Evolutionary conservation across 2,329 filamentous ascomycete species (phyloP).

Genomic region (Magnaporthiopsis incrustans): DNA sequence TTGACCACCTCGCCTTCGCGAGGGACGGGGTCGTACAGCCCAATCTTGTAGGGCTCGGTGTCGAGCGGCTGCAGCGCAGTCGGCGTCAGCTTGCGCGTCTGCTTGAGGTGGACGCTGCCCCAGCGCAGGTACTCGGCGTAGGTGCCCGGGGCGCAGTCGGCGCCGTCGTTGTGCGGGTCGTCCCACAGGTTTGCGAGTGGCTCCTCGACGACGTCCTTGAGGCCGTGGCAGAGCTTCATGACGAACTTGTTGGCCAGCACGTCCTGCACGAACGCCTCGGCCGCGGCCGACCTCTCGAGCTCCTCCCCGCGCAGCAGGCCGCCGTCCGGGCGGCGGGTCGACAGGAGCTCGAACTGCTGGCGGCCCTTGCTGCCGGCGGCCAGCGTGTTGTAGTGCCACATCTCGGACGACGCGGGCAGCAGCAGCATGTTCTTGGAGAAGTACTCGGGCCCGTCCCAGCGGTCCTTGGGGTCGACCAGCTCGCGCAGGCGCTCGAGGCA

Average conservation of each 20-base stretch:
- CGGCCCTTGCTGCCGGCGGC: conserved; percentile 5
- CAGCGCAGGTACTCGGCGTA: conserved; percentile 7
- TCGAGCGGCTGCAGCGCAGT: background rate
- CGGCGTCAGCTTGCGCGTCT: background rate
- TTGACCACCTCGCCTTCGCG: conserved; percentile 67
- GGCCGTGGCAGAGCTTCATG: conserved; percentile 9
- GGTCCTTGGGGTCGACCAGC: background rate
- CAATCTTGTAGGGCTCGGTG: conserved; percentile 21
- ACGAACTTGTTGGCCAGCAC: conserved; percentile 8
- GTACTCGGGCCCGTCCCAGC: conserved; percentile 6
- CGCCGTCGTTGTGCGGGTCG: conserved; percentile 2
- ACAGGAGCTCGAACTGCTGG: conserved; percentile 1
- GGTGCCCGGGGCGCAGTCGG: conserved; percentile 3
- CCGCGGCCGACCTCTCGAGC: background rate
- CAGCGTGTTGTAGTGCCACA: background rate
- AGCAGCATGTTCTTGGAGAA: conserved; percentile 7
- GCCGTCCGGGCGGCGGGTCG: conserved; percentile 5
- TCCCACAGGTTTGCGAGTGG: conserved; percentile 9
- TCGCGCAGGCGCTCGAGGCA: conserved; percentile 6
- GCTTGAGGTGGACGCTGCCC: conserved; percentile 2
- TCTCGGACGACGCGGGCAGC: conserved; percentile 2
- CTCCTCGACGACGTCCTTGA: background rate
- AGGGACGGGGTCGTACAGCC: conserved; percentile 83
- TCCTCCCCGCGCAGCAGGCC: conserved; percentile 5
- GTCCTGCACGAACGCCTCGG: conserved; percentile 8